Evolutionary conservation across 768 basidiomycete species (phyloP).

Genomic region (Pleurotus tuber-regium): DNA sequence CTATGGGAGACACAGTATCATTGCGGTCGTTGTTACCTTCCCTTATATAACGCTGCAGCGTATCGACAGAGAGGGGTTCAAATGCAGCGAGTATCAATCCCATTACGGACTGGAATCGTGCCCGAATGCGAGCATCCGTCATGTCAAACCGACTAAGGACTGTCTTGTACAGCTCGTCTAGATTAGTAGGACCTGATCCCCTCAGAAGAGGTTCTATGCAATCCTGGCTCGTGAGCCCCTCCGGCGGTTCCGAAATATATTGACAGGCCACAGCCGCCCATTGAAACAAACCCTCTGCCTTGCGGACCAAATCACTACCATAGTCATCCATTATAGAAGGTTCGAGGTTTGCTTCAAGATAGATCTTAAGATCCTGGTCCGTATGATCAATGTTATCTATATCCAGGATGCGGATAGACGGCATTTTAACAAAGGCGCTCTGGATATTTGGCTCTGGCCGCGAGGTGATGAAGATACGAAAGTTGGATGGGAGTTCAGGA

Average conservation of each 20-base stretch:
- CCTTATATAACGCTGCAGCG: too few relatives aligned
- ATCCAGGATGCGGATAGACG: conserved; percentile 4
- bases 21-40: neutral
- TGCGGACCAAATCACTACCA: neutral
- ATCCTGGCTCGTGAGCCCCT: neutral
- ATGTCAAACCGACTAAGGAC: conserved; percentile 6
- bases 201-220: neutral
- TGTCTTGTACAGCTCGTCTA: conserved; percentile 8
- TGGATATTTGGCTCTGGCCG: conserved; percentile 14
- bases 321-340: conserved; percentile 10
- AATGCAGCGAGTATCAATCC: conserved; percentile 6
- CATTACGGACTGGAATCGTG: conserved; percentile 6
- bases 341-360: conserved; percentile 12
- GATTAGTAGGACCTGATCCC: neutral
- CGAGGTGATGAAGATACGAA: conserved; percentile 21
- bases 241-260: neutral
- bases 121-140: neutral
- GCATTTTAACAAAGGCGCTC: neutral
- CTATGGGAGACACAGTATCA: conserved; percentile 7
- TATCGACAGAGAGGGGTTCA: conserved; percentile 6
- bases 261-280: conserved; percentile 17
- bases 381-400: conserved; percentile 13
- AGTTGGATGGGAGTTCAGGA: conserved; percentile 14
- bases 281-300: conserved; percentile 21
- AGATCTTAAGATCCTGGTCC: conserved; percentile 19